Evolutionary conservation across 2,329 filamentous ascomycete species (phyloP), one percentile per base, ranked within the genome.

Genomic region (Cladosporium sp.): DNA sequence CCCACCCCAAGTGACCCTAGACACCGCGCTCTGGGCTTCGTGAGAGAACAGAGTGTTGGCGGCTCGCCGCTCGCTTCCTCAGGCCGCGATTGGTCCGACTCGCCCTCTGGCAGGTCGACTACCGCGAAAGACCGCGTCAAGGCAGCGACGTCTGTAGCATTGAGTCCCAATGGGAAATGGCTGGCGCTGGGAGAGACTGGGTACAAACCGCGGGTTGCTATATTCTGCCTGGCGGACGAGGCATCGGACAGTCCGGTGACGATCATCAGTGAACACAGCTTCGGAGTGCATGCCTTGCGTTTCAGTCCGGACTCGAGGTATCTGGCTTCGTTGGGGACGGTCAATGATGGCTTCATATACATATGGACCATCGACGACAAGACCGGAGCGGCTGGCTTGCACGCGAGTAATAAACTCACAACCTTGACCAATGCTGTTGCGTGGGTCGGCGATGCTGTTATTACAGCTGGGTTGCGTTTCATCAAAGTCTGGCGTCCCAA

Each of bases 151-250:
- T 96, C 93, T 74, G 86, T 99, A 30, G 90, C 92, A 26, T 85
- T 99, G 70, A 97, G 93, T 75, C 88, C 89, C 0, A 93, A 97
- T 79, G 93, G 92, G 36, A 90, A 87, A 72, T 96, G 91, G 75
- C 83, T 99, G 62, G 95, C 94, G 10, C 91, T 98, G 3, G 95
- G 95, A 73, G 95, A 99, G 68, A 96, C 93, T 3, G 95, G 95
- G 26, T 97, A 98, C 78, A 91, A 90, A 63, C 95, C 95, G 6
- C 87, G 95, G 63, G 92, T 99, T 26, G 83, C 98, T 66, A 89
- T 99, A 64, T 99, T 97, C 79, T 92, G 88, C 36, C 88, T 95
- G 5, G 87, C 82, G 4, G 80, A 91, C 72, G 93, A 96, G 74
- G 85, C 85, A 41, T 91, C 92, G 1, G 93, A 98, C 73, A 86